Percentiles rank a stretch among this genome's conserved stretches.
Evolutionary conservation across 2,329 filamentous ascomycete species (phyloP).

Genomic region (Colletotrichum sp.): DNA sequence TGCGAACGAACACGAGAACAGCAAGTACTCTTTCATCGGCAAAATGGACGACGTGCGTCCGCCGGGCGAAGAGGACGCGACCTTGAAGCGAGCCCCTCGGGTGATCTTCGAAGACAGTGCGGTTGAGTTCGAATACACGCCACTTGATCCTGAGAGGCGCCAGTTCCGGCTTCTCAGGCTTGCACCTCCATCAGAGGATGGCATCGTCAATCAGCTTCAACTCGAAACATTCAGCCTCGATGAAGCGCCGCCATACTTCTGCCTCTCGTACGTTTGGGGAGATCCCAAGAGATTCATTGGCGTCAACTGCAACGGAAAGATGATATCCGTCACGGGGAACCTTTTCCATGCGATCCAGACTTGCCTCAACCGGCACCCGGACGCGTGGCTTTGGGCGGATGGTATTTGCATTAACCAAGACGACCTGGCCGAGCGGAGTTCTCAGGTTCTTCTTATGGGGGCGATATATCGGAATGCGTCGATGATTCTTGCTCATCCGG

Average conservation of each 20-base stretch:
- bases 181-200: background rate
- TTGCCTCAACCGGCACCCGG: background rate
- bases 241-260: background rate
- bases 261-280: conserved; percentile 11
- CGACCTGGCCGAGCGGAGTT: background rate
- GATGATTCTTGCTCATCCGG: background rate
- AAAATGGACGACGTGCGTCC: background rate
- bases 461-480: background rate
- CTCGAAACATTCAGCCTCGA: background rate
- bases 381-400: conserved; percentile 4
- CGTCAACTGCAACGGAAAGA: background rate
- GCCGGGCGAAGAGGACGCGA: background rate
- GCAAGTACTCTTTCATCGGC: background rate
- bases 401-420: conserved; percentile 10
- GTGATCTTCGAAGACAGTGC: background rate
- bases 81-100: background rate
- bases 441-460: background rate
- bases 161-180: background rate
- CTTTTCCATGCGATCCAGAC: background rate
- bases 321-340: background rate
- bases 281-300: background rate
- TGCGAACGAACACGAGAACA: background rate
- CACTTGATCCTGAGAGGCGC: background rate
- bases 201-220: background rate
- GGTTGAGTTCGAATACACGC: background rate